Percentiles rank a stretch among this genome's conserved stretches.
Conservation (phyloP, 2,329 filamentous ascomycete genomes). For the Chalaropsis ovoidea region DNA sequence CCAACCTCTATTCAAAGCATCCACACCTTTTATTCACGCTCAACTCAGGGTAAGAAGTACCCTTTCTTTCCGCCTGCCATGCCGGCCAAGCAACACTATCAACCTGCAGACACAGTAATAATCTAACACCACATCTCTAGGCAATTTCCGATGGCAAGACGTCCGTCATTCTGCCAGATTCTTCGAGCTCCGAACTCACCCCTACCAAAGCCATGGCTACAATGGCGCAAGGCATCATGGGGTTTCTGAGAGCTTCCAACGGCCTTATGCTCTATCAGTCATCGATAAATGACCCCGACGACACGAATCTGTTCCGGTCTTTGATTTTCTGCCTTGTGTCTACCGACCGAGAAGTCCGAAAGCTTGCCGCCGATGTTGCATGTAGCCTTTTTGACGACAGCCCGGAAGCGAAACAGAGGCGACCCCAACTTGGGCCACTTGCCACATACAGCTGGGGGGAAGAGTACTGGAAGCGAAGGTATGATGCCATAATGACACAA, state of each 20-base stretch:
- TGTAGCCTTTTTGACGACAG: constrained; percentile 39
- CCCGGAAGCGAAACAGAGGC: constrained; percentile 32
- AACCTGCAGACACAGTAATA: constrained; percentile 15
- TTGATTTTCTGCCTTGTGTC: constrained; percentile 48
- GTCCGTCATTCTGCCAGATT: constrained; percentile 17
- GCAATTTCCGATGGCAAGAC: constrained; percentile 22
- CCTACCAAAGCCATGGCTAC: constrained; percentile 32
- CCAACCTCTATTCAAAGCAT: constrained; percentile 45
- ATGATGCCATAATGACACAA: not conserved
- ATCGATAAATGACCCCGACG: constrained; percentile 15
- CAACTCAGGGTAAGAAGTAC: constrained; percentile 44
- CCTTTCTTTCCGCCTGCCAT: not conserved
- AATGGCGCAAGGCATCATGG: constrained; percentile 45
- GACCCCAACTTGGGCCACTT: constrained; percentile 34
- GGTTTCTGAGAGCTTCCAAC: constrained; percentile 46
- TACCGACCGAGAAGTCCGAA: constrained; percentile 41
- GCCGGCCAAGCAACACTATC: no score
- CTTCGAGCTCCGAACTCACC: constrained; percentile 12
- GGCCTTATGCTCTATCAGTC: constrained; percentile 28
- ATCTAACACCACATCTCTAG: constrained; percentile 16
- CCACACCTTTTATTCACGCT: constrained; percentile 46
- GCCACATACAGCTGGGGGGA: constrained; percentile 34
- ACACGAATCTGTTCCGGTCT: constrained; percentile 29
- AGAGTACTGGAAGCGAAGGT: constrained; percentile 47
- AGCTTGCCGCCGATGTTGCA: constrained; percentile 40